Conservation (phyloP, 2,329 filamentous ascomycete genomes). For the Colletotrichum sp. region DNA sequence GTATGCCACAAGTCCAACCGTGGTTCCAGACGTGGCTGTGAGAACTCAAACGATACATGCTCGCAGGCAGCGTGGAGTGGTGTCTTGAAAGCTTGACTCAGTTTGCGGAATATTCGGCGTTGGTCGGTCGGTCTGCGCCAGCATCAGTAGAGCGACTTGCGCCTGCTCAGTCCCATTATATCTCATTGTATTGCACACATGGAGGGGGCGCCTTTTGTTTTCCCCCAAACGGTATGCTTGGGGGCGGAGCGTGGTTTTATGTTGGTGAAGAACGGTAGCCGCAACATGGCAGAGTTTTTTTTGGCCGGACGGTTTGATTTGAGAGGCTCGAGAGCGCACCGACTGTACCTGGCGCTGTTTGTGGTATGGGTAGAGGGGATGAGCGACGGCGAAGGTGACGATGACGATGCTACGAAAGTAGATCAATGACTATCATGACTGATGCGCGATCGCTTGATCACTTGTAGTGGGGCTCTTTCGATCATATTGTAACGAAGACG, state of each 20-base stretch:
- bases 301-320: background rate
- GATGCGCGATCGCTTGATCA: slow-evolving; percentile 12
- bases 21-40: background rate
- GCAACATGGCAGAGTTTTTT: background rate
- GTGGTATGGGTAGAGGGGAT: background rate
- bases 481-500: background rate
- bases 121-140: slow-evolving; percentile 10
- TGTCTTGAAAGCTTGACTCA: background rate
- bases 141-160: slow-evolving; percentile 12
- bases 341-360: background rate
- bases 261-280: background rate
- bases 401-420: slow-evolving; percentile 18
- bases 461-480: background rate
- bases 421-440: slow-evolving; percentile 21
- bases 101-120: slow-evolving; percentile 2
- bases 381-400: slow-evolving; percentile 8
- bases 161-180: background rate
- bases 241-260: background rate
- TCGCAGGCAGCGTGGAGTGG: background rate
- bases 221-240: background rate
- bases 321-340: background rate
- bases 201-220: background rate
- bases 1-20: background rate
- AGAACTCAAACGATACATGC: background rate
- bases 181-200: background rate